These are phyloP conservation scores for Talaromyces wortmannii DNA, from an alignment of 495 filamentous ascomycete genomes.

Conservation along the genomic window DNA sequence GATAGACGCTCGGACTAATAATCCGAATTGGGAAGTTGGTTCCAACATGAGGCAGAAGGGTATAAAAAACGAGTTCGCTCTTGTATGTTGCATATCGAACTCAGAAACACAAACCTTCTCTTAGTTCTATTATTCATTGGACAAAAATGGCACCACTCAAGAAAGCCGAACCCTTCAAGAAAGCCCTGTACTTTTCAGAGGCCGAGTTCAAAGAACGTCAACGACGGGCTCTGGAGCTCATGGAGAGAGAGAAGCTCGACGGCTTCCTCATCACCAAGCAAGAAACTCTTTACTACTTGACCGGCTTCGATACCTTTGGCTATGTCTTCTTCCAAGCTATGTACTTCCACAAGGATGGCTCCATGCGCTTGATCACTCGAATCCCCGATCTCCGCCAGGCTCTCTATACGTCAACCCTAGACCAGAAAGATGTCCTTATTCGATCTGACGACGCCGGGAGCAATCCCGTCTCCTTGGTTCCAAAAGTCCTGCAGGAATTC, in stretches of 20 bases:
- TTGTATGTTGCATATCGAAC: neutral
- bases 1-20: neutral
- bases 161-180: slow-evolving; percentile 14
- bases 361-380: slow-evolving; percentile 14
- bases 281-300: slow-evolving; percentile 19
- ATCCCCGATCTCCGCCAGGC: slow-evolving; percentile 17
- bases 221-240: slow-evolving; percentile 8
- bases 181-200: slow-evolving; percentile 13
- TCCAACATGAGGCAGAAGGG: neutral
- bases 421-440: slow-evolving; percentile 14
- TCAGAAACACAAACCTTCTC: neutral
- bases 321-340: slow-evolving; percentile 21
- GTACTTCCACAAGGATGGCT: slow-evolving; percentile 18
- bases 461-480: slow-evolving; percentile 17
- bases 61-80: neutral
- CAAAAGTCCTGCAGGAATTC: slow-evolving; percentile 11
- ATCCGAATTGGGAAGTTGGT: neutral
- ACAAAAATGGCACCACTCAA: slow-evolving; percentile 9
- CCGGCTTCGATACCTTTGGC: slow-evolving; percentile 18
- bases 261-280: slow-evolving; percentile 18
- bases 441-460: slow-evolving; percentile 15
- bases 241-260: slow-evolving; percentile 17
- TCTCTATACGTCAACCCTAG: slow-evolving; percentile 14
- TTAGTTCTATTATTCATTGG: neutral
- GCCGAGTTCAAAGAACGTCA: slow-evolving; percentile 10